phyloP scores from a whole-genome alignment of 345 rosid species.

The Lepidium didymum region DNA sequence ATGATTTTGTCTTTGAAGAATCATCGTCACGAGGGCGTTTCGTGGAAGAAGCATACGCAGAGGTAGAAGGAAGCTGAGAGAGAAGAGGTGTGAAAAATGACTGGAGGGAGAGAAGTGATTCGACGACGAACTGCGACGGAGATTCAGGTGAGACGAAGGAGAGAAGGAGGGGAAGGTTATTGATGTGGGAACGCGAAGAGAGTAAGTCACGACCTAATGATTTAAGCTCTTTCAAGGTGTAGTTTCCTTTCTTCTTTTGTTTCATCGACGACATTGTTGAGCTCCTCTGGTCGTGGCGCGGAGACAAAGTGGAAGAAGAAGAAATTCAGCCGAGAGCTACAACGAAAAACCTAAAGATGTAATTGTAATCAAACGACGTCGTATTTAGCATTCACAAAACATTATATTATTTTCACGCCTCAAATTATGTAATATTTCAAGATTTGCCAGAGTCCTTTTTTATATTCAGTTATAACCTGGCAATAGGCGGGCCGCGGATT shows the following conservation, averaged over 20 bases:
- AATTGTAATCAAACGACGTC: neutral
- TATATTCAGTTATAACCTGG: neutral
- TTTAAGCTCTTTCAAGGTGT: constrained; percentile 58
- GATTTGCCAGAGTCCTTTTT: neutral
- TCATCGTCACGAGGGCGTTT: constrained; percentile 20
- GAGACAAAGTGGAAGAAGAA: neutral
- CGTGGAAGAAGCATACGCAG: constrained; percentile 21
- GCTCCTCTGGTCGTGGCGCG: constrained; percentile 2
- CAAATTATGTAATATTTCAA: neutral
- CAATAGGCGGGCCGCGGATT: neutral
- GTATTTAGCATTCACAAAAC: neutral
- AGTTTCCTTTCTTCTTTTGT: constrained; percentile 29
- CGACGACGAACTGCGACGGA: constrained; percentile 61
- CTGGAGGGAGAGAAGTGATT: constrained; percentile 84
- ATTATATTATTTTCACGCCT: neutral
- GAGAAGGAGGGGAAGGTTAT: constrained; percentile 77
- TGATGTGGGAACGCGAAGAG: constrained; percentile 66
- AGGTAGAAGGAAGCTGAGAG: constrained; percentile 60
- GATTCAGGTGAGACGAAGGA: constrained; percentile 47
- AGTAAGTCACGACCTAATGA: constrained; percentile 59
- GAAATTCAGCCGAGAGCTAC: neutral
- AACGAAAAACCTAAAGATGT: neutral
- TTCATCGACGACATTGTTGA: constrained; percentile 44
- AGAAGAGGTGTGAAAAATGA: constrained; percentile 82
- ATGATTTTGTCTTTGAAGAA: constrained; percentile 3